These are phyloP conservation scores for Carpinus viminea DNA, from an alignment of 306 rosid genomes.

Conservation along the genomic window DNA sequence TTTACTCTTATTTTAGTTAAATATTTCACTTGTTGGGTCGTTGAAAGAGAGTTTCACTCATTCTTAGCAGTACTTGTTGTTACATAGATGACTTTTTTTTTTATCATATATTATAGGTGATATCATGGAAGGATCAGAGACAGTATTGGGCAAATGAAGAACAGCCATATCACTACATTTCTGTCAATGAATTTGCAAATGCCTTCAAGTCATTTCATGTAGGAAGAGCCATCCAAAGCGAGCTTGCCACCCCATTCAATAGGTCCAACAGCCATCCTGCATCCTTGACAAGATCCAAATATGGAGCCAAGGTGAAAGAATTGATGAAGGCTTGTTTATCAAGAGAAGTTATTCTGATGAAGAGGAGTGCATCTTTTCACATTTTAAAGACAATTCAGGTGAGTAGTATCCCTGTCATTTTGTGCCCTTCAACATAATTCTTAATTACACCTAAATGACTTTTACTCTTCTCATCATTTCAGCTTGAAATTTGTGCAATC, in stretches of 20 bases:
- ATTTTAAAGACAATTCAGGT: slow-evolving; percentile 33
- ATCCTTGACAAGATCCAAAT: slow-evolving; percentile 35
- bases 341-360: slow-evolving; percentile 45
- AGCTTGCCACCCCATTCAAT: slow-evolving; percentile 42
- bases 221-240: slow-evolving; percentile 36
- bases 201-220: slow-evolving; percentile 38
- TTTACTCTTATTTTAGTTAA: no score
- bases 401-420: neutral
- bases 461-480: slow-evolving; percentile 6
- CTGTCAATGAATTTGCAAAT: slow-evolving; percentile 39
- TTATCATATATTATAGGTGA: slow-evolving; percentile 18
- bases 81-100: neutral
- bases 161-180: slow-evolving; percentile 22
- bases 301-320: slow-evolving; percentile 33
- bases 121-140: slow-evolving; percentile 47
- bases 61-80: neutral
- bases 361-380: slow-evolving; percentile 45
- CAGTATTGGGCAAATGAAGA: slow-evolving; percentile 42
- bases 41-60: no score
- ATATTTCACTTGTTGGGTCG: no score
- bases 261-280: slow-evolving; percentile 42
- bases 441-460: neutral
- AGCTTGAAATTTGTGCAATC: slow-evolving; percentile 30
- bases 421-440: neutral
- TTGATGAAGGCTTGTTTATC: slow-evolving; percentile 35